Evolutionary conservation across 2,329 filamentous ascomycete species (phyloP), one percentile per base, ranked within the genome.

Genomic region (Fusarium dimerum): DNA sequence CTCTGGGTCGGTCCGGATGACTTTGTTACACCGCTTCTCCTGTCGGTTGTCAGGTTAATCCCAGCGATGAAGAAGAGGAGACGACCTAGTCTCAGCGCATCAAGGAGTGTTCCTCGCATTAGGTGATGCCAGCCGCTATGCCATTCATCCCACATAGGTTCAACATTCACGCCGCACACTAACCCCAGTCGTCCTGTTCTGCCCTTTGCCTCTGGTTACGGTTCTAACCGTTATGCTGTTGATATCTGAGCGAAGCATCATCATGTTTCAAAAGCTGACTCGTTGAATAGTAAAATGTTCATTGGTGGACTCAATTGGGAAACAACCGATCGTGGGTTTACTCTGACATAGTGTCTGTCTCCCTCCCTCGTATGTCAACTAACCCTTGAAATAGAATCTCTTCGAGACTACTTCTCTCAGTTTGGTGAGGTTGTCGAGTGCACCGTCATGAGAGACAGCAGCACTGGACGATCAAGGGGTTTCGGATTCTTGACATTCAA

Each of bases 301-400:
- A 99, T 99, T 74, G 94, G 94, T 66, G 94, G 94, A 40, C 78
- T 99, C 50, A 99, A 99, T 71, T 99, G 94, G 94, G 94, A 99
- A 75, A 99, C 94, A 15, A 97, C 94, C 50, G 93, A 97, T 77
- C 87, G 93, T 97, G 86, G 82, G 92, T 76, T 36, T 36, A 11
- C 13, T 36, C 9, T 15, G 10, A 36, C 32, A 36, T 36, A 4
- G 32, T n/a, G n/a, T n/a, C n/a, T n/a, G n/a, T n/a, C 30, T 7
- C 42, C 16, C 16, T 41, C 16, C 20, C 40, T 20, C 40, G 6
- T 34, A 29, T 38, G 40, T 34, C 32, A 41, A 11, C 41, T 42
- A 32, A 29, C 39, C 6, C 10, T 20, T 29, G 18, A 38, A 48
- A 43, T 69, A 99, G 94, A 99, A 79, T 97, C 94, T 8, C 82